These are phyloP conservation scores for Kodamaea anthophila DNA, from an alignment of 1,139 yeast genomes.

Conservation along the genomic window DNA sequence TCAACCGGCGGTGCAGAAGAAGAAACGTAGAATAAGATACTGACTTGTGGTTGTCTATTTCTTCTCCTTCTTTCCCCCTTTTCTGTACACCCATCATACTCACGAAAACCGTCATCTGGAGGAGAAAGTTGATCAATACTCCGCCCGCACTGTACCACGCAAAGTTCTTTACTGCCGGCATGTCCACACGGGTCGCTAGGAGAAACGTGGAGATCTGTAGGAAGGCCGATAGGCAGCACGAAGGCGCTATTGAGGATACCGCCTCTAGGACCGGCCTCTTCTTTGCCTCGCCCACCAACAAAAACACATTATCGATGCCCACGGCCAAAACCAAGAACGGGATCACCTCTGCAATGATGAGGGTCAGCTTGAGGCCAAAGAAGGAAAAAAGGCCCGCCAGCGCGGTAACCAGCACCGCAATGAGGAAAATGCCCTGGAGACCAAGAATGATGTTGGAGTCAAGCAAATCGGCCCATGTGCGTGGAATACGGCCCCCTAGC, in stretches of 20 bases:
- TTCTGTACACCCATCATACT: too few relatives aligned
- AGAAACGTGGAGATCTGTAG: conserved; percentile 75
- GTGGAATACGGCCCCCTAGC: conserved; percentile 49
- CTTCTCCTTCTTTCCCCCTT: conserved; percentile 10
- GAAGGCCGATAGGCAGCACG: conserved; percentile 69
- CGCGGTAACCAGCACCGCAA: conserved; percentile 69
- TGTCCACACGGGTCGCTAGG: conserved; percentile 72
- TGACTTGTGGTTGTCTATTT: conserved; percentile 17
- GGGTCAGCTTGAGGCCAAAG: conserved; percentile 74
- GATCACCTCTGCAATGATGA: conserved; percentile 92
- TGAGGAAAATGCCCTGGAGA: conserved; percentile 72
- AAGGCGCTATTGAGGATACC: conserved; percentile 75
- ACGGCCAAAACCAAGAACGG: conserved; percentile 92
- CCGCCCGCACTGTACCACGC: conserved; percentile 90
- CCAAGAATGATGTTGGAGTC: conserved; percentile 73
- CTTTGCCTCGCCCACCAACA: conserved; percentile 74
- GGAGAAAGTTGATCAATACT: conserved; percentile 62
- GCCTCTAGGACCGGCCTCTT: conserved; percentile 46
- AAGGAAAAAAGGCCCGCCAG: conserved; percentile 79
- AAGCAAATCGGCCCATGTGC: conserved; percentile 28
- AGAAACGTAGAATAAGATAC: conserved; percentile 1
- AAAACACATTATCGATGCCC: conserved; percentile 89
- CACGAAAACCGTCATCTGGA: conserved; percentile 79
- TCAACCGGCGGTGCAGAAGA: conserved; percentile 1
- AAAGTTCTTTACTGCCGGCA: conserved; percentile 95